Evolutionary conservation across 2,329 filamentous ascomycete genomes (phyloP).

Genomic region (Trichoderma polysporum): DNA sequence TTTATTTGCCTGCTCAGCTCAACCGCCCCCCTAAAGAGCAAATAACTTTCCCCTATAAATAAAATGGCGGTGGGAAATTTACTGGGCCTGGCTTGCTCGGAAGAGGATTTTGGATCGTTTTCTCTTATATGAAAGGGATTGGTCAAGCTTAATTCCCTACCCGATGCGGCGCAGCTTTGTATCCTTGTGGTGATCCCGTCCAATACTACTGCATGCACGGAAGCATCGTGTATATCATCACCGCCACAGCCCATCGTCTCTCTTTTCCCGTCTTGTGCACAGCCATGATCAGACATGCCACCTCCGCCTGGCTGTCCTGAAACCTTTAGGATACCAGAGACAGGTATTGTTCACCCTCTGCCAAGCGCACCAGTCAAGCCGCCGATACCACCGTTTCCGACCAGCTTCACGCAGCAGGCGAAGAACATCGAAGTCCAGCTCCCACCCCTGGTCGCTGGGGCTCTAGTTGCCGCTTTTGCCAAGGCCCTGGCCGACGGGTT

Average conservation of each 20-base stretch:
- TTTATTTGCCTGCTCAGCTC: constrained; percentile 5
- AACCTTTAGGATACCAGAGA: constrained; percentile 27
- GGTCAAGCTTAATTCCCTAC: constrained; percentile 7
- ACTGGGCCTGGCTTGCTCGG: not conserved
- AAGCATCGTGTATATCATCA: not conserved
- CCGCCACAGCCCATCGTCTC: not conserved
- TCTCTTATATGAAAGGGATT: not conserved
- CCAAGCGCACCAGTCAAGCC: constrained; percentile 29
- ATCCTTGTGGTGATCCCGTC: not conserved
- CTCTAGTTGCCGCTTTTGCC: constrained; percentile 37
- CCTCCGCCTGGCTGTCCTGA: constrained; percentile 31
- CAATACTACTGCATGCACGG: not conserved
- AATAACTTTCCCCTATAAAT: not conserved
- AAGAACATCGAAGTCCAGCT: constrained; percentile 36
- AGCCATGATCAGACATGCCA: constrained; percentile 34
- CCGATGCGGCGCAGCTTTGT: not conserved
- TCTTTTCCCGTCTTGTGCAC: not conserved
- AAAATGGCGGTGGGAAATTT: not conserved
- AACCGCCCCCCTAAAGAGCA: not conserved
- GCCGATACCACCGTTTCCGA: constrained; percentile 35
- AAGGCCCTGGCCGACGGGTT: constrained; percentile 36
- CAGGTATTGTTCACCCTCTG: constrained; percentile 19
- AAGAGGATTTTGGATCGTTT: not conserved
- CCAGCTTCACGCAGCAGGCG: constrained; percentile 31
- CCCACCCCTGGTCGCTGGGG: constrained; percentile 38